Evolutionary conservation across 179 eudicot genomes (phyloP).

Genomic region (Beta corolliflora): DNA sequence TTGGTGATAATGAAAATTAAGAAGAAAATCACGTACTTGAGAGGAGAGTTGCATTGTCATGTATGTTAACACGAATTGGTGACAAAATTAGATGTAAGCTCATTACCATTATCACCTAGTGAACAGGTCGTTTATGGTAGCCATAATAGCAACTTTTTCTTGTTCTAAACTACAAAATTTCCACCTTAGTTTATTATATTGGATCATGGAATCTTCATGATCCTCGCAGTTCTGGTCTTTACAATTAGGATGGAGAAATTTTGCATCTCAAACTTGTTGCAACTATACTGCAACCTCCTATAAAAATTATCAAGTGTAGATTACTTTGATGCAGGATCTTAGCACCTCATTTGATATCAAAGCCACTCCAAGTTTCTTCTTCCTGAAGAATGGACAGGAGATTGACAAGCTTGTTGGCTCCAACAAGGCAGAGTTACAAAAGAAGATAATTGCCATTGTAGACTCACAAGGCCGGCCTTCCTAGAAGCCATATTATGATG

Average conservation of each 20-base stretch:
- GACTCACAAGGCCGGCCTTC: slow-evolving; percentile 42
- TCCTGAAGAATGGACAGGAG: slow-evolving; percentile 84
- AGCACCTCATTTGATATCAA: slow-evolving; percentile 91
- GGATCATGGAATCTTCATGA: not conserved
- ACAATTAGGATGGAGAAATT: not conserved
- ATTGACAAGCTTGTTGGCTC: slow-evolving; percentile 95
- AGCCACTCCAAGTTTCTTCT: slow-evolving; percentile 98
- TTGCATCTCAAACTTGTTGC: not conserved
- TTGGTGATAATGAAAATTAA: no score
- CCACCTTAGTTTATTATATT: not conserved
- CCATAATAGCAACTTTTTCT: not conserved
- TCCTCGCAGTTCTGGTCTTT: not conserved
- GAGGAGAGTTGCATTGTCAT: no score
- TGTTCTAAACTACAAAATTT: not conserved
- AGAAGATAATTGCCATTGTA: slow-evolving; percentile 58
- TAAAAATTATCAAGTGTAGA: not conserved
- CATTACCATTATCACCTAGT: no score
- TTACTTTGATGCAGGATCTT: slow-evolving; percentile 62
- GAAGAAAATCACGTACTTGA: no score
- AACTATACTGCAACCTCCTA: not conserved
- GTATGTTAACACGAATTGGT: no score
- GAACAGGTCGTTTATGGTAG: not conserved
- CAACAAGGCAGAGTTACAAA: slow-evolving; percentile 84
- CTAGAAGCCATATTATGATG: slow-evolving; percentile 1
- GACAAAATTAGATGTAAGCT: no score